These are phyloP conservation scores for Candida sanyaensis DNA, from an alignment of 1,139 yeast genomes.

Conservation along the genomic window DNA sequence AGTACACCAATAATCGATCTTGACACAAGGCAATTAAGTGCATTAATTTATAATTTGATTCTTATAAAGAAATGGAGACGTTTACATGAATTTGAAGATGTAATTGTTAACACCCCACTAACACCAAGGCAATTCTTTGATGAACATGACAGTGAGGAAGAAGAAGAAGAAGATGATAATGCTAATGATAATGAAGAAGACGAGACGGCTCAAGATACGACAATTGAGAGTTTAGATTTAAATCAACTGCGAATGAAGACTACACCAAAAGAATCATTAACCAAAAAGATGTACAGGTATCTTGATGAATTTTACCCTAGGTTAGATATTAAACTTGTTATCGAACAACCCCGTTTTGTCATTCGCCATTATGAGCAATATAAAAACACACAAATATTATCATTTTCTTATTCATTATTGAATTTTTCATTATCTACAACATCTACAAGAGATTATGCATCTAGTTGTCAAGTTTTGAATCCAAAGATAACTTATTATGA, in stretches of 20 bases:
- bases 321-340: constrained; percentile 40
- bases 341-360: constrained; percentile 47
- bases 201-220: not conserved
- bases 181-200: not conserved
- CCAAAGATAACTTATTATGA: constrained; percentile 37
- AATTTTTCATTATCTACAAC: constrained; percentile 41
- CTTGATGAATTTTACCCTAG: constrained; percentile 47
- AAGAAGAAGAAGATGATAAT: not conserved
- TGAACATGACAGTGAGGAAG: constrained; percentile 6
- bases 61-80: constrained; percentile 31
- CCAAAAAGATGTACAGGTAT: constrained; percentile 13
- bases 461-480: constrained; percentile 36
- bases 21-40: constrained; percentile 46
- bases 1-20: constrained; percentile 54
- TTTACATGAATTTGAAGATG: constrained; percentile 13
- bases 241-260: not conserved
- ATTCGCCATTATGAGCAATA: constrained; percentile 28
- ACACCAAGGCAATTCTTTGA: not conserved
- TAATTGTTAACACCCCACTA: not conserved
- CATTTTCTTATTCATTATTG: constrained; percentile 40
- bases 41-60: constrained; percentile 36
- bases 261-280: constrained; percentile 10
- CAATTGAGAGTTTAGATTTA: not conserved
- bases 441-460: constrained; percentile 34
- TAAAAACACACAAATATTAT: constrained; percentile 29